Evolutionary conservation across 768 basidiomycete genomes (phyloP).

Genomic region (Gymnopilus dilepis): DNA sequence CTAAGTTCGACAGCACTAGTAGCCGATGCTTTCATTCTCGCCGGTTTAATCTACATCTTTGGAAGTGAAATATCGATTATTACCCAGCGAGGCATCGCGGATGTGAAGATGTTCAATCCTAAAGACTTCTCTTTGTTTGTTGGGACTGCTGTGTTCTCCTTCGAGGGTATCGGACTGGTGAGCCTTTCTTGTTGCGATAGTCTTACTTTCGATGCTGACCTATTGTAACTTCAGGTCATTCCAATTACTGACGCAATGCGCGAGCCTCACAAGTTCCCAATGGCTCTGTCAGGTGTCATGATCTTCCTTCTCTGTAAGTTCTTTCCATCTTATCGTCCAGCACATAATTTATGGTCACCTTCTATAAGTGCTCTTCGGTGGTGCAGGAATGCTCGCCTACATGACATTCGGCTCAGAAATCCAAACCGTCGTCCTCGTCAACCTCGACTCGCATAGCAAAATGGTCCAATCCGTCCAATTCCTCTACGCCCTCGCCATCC

Average conservation of each 20-base stretch:
- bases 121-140: slow-evolving; percentile 91
- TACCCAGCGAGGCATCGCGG: slow-evolving; percentile 69
- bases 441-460: slow-evolving; percentile 81
- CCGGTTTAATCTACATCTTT: slow-evolving; percentile 86
- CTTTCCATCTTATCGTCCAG: background rate
- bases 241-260: slow-evolving; percentile 98
- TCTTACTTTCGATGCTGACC: background rate
- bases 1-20: slow-evolving; percentile 90
- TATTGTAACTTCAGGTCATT: slow-evolving; percentile 61
- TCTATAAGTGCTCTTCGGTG: slow-evolving; percentile 73
- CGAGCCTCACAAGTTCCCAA: slow-evolving; percentile 93
- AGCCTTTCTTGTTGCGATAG: slow-evolving; percentile 22
- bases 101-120: slow-evolving; percentile 86
- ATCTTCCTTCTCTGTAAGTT: slow-evolving; percentile 71
- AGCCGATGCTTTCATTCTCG: slow-evolving; percentile 94
- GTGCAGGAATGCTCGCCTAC: slow-evolving; percentile 87
- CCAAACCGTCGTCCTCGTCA: slow-evolving; percentile 94
- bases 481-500: slow-evolving; percentile 90
- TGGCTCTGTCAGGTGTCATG: slow-evolving; percentile 90
- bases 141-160: slow-evolving; percentile 98
- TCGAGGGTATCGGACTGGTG: slow-evolving; percentile 95
- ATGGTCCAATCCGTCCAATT: slow-evolving; percentile 90
- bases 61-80: slow-evolving; percentile 82
- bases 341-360: slow-evolving; percentile 7
- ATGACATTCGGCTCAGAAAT: slow-evolving; percentile 86